A percentile compares a stretch with the other conserved stretches of the same genome.
Conservation (phyloP, 768 basidiomycete species). For the Suillus subalutaceus region DNA sequence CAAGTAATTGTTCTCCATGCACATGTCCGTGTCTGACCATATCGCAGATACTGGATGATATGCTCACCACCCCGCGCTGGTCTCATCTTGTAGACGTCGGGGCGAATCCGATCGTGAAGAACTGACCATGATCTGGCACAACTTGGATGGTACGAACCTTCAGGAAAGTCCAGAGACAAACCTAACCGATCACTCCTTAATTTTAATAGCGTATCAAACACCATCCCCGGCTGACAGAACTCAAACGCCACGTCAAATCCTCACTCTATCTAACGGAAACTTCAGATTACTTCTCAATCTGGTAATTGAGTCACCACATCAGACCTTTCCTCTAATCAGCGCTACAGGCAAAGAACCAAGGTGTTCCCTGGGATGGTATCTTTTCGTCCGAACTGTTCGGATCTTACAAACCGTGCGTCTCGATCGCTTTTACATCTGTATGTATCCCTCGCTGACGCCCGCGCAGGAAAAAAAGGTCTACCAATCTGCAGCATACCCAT, state of each 20-base stretch:
- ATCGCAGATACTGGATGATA: conserved; percentile 55
- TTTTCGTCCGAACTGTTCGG: conserved; percentile 63
- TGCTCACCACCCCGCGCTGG: conserved; percentile 57
- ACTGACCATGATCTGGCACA: conserved; percentile 61
- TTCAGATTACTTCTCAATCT: conserved; percentile 62
- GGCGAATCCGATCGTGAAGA: conserved; percentile 44
- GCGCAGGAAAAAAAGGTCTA: conserved; percentile 49
- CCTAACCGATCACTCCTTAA: background rate
- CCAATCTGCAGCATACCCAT: conserved; percentile 49
- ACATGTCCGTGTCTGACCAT: background rate
- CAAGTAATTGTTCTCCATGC: conserved; percentile 36
- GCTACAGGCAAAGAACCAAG: conserved; percentile 58
- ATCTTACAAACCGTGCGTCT: conserved; percentile 65
- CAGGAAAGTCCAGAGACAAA: no score
- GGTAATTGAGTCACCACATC: conserved; percentile 36
- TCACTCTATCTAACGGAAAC: conserved; percentile 66
- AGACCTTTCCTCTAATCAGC: background rate
- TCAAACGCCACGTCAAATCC: conserved; percentile 57
- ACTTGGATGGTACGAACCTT: conserved; percentile 47
- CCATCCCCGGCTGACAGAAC: conserved; percentile 47
- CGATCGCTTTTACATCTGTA: background rate
- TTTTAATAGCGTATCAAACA: conserved; percentile 58
- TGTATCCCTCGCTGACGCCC: background rate
- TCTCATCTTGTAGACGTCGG: conserved; percentile 45
- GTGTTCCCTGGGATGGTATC: conserved; percentile 65